These are phyloP conservation scores for Chenopodium suecicum DNA, from an alignment of 148 eudicot species.

Conservation along the genomic window DNA sequence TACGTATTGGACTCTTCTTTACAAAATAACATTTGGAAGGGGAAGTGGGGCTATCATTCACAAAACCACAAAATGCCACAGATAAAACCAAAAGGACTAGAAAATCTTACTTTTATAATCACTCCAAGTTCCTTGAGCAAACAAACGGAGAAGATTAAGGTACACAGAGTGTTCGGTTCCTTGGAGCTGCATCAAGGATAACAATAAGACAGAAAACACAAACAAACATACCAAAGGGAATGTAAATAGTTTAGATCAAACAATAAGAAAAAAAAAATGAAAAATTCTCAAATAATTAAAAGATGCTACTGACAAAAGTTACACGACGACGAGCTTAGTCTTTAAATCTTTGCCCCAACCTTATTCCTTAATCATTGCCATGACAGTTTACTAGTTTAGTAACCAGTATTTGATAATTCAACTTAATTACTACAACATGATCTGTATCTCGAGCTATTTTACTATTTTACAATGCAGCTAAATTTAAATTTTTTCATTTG, in stretches of 20 bases:
- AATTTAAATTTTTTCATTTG: no score
- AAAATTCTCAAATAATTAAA: neutral
- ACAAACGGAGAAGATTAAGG: constrained; percentile 81
- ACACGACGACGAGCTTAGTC: neutral
- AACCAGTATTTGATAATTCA: neutral
- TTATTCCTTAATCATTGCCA: neutral
- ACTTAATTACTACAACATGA: neutral
- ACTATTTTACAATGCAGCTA: neutral
- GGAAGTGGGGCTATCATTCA: neutral
- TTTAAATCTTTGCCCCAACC: neutral
- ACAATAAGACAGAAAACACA: constrained; percentile 13
- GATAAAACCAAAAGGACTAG: neutral
- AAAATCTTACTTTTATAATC: constrained; percentile 81
- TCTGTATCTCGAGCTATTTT: no score
- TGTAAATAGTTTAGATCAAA: no score
- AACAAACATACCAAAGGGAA: neutral
- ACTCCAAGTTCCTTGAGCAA: constrained; percentile 96
- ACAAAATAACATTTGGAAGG: neutral
- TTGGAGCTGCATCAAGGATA: constrained; percentile 62
- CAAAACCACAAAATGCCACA: constrained; percentile 10
- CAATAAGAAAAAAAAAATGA: neutral
- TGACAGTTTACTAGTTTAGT: neutral
- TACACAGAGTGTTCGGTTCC: constrained; percentile 69
- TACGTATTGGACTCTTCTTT: neutral
- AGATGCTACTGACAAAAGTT: neutral